phyloP scores from a whole-genome alignment of 2,329 filamentous ascomycete species.

The Trichoderma sp. region DNA sequence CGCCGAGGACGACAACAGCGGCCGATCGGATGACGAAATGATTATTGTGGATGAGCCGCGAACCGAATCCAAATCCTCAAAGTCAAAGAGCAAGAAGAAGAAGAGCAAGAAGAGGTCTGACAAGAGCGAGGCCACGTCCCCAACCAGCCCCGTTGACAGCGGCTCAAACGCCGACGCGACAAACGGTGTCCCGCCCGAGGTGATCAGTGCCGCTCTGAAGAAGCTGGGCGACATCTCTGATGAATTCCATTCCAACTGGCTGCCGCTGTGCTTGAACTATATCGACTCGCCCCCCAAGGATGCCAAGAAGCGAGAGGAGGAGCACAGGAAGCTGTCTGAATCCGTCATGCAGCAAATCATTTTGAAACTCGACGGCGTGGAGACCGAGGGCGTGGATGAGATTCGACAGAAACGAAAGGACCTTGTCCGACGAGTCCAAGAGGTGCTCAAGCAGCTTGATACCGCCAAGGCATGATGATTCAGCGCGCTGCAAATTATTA shows the following conservation, averaged over 20 bases:
- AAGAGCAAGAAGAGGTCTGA: slow-evolving; percentile 45
- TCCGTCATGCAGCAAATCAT: slow-evolving; percentile 73
- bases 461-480: slow-evolving; percentile 32
- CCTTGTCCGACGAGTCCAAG: slow-evolving; percentile 69
- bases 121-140: slow-evolving; percentile 38
- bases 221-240: slow-evolving; percentile 65
- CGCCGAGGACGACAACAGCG: slow-evolving; percentile 34
- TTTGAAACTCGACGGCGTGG: slow-evolving; percentile 73
- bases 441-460: slow-evolving; percentile 64
- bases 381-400: slow-evolving; percentile 66
- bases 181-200: slow-evolving; percentile 30
- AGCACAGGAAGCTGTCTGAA: slow-evolving; percentile 73
- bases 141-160: slow-evolving; percentile 47
- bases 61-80: slow-evolving; percentile 34
- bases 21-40: slow-evolving; percentile 43
- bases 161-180: slow-evolving; percentile 37
- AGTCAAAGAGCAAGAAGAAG: slow-evolving; percentile 37
- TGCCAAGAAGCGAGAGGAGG: slow-evolving; percentile 65
- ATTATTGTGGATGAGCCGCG: slow-evolving; percentile 46
- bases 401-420: slow-evolving; percentile 67
- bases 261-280: slow-evolving; percentile 65
- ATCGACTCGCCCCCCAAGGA: slow-evolving; percentile 62
- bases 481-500: background rate
- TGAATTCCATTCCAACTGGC: slow-evolving; percentile 62
- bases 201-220: slow-evolving; percentile 40